Conservation (phyloP, 805 yeast species). For the Wickerhamomyces mucosus region DNA sequence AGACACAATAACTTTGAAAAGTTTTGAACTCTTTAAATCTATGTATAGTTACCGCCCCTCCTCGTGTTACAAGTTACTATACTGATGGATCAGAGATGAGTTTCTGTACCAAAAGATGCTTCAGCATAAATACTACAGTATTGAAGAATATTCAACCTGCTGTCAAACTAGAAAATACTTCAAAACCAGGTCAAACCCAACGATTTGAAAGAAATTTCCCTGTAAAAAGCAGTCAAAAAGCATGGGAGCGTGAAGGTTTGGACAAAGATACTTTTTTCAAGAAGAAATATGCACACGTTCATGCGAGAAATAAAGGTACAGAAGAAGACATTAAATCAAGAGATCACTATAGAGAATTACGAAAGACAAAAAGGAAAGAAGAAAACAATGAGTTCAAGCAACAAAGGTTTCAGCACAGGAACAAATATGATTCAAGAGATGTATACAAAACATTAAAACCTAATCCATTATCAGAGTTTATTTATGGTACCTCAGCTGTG, state of each 20-base stretch:
- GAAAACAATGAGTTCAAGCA: constrained; percentile 2
- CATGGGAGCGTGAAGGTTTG: constrained; percentile 59
- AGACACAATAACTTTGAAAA: too few relatives aligned
- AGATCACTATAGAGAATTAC: constrained; percentile 12
- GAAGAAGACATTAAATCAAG: constrained; percentile 10
- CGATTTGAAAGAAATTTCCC: constrained; percentile 38
- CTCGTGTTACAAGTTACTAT: too few relatives aligned
- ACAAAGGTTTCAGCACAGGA: constrained; percentile 10
- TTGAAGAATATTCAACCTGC: constrained; percentile 11
- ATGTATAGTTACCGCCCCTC: too few relatives aligned
- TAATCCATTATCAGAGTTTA: constrained; percentile 52
- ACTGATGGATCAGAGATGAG: background rate
- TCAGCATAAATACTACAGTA: background rate
- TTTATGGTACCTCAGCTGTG: constrained; percentile 73
- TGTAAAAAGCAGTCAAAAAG: constrained; percentile 31
- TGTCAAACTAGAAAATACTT: constrained; percentile 3
- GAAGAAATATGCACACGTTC: constrained; percentile 56
- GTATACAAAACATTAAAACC: constrained; percentile 16
- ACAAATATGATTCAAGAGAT: constrained; percentile 11
- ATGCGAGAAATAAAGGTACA: constrained; percentile 30
- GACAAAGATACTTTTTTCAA: constrained; percentile 55
- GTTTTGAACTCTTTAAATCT: too few relatives aligned
- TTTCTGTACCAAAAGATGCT: constrained; percentile 1
- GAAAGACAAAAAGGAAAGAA: constrained; percentile 8
- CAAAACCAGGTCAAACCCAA: constrained; percentile 4